Evolutionary conservation across 1,284 basidiomycete genomes (phyloP).

Genomic region (Leccinum pallidistipes): DNA sequence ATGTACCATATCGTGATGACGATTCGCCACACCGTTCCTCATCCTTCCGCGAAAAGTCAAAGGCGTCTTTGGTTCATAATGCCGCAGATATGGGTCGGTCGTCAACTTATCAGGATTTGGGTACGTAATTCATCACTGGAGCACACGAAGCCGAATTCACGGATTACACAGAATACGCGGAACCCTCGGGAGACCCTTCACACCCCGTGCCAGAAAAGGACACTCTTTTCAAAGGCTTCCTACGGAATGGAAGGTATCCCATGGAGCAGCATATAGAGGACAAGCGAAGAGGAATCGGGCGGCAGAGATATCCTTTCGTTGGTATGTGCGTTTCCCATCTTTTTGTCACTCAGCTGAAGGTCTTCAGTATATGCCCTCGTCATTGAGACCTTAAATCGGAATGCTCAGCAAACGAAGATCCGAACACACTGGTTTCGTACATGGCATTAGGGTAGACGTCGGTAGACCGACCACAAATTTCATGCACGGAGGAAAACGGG

Average conservation of each 20-base stretch:
- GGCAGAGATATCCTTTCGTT: slow-evolving; percentile 79
- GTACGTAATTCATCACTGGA: slow-evolving; percentile 37
- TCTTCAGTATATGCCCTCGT: slow-evolving; percentile 61
- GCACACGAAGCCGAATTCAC: background rate
- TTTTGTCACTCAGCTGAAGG: slow-evolving; percentile 7
- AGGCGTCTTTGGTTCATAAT: slow-evolving; percentile 45
- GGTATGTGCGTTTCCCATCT: slow-evolving; percentile 40
- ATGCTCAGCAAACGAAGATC: slow-evolving; percentile 7
- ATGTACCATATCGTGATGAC: slow-evolving; percentile 29
- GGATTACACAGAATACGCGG: slow-evolving; percentile 53
- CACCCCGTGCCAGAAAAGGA: slow-evolving; percentile 38
- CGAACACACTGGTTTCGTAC: slow-evolving; percentile 40
- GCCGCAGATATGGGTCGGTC: slow-evolving; percentile 42
- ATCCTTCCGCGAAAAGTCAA: slow-evolving; percentile 36
- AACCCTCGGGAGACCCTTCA: slow-evolving; percentile 41
- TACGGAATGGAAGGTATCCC: slow-evolving; percentile 56
- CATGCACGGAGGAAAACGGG: slow-evolving; percentile 91
- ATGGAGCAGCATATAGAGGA: slow-evolving; percentile 83
- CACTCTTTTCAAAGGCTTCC: slow-evolving; percentile 41
- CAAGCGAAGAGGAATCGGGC: slow-evolving; percentile 80
- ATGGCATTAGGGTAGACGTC: slow-evolving; percentile 60
- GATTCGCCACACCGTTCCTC: slow-evolving; percentile 20
- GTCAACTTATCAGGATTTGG: slow-evolving; percentile 52
- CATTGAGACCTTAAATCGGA: slow-evolving; percentile 50
- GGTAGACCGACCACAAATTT: slow-evolving; percentile 67